Evolutionary conservation across 148 eudicot genomes (phyloP), one percentile per base, ranked within the genome.

Genomic region (Vaccinium vitisidaea): DNA sequence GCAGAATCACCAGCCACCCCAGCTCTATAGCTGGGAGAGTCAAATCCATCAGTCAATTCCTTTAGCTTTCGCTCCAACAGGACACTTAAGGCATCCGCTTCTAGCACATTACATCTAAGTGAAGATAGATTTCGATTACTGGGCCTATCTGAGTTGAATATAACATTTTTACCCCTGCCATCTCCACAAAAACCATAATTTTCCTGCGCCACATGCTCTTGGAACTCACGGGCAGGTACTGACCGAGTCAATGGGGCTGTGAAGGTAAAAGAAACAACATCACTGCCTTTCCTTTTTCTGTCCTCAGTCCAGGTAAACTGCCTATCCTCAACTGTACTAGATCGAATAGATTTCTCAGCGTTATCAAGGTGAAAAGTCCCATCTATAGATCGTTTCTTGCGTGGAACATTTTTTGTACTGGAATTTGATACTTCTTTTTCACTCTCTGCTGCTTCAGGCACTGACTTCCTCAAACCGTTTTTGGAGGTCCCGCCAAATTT

Each of bases 181-280:
- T 91, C 93, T 30, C 84, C 75, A 74, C 61, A 77, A 84, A 89
- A 74, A 23, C 43, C 71, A 82, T 81, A 80, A 65, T 79, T 85
- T 63, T 86, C 82, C 70, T 87, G 90, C 6, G 50, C 77, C 75
- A 74, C 61, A 32, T 82, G 88, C 67, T 84, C 86, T 3, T 88
- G 85, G 32, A 84, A 75, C 77, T 89, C 94, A 55, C 86, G 82
- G 54, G 84, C 87, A 79, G 84, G 90, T 39, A 81, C 36, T 49
- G 93, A 86, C 70, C 96, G 86, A 16, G 92, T 86, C 86, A 95
- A 86, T 59, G 99, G 99, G 90, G 99, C 85, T 61, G 91, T 94
- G 86, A 97, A 97, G 25, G 99, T 95, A 84, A 97, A 97, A 77
- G 99, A 97, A 88, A 97, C 91, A 85, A 97, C 95, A 88, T 94